Base-by-base conservation (phyloP, 176 grass and related monocot genomes). In the Triticum aestivum region DNA sequence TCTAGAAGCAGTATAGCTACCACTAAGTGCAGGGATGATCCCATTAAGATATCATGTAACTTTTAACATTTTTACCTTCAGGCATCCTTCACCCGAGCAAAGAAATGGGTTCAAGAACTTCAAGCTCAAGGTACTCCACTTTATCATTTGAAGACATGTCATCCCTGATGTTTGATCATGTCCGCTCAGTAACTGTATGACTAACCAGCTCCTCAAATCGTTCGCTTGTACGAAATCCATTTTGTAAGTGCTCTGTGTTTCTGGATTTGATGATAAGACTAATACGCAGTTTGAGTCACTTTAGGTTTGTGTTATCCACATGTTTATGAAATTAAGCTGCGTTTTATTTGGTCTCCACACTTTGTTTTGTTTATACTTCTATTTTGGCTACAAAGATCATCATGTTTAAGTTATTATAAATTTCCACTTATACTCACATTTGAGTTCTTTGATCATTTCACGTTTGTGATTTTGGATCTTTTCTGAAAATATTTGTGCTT, bases 81-180 rank as follows among this genome's bases (percentile, higher is more conserved):
- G 97, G 92, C 89, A 51, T 94, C 97, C n/a, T 96, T 96, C 80
- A 85, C 85, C 24, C 83, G 92, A 87, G 94, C 97, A 75, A 93
- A 96, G 87, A 99, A 94, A 90, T 99, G 97, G 97, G 94, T 99
- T 72, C 89, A 91, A 88, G 97, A 96, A 80, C 97, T 99, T 80
- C 94, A 96, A 83, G 91, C 91, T 66, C 94, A 94, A 96, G 97
- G 97, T 99, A 87, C 38, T 44, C 61, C 54, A 61, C 85, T 84
- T 87, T 26, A 32, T 47, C 66, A 73, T 66, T 64, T 67, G 49
- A 72, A 44, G 32, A 73, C 65, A 56, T 51, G 37, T n/a, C 3
- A 34, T 73, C 6, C 70, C 82, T 73, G 73, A 56, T 30, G 37
- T 51, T 62, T 72, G 56, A 70, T 77, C 78, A 49, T 86, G 45